Percentiles rank a stretch among this genome's conserved stretches.
phyloP scores from a whole-genome alignment of 2,329 filamentous ascomycete species.

The Harringtonia lauricola region DNA sequence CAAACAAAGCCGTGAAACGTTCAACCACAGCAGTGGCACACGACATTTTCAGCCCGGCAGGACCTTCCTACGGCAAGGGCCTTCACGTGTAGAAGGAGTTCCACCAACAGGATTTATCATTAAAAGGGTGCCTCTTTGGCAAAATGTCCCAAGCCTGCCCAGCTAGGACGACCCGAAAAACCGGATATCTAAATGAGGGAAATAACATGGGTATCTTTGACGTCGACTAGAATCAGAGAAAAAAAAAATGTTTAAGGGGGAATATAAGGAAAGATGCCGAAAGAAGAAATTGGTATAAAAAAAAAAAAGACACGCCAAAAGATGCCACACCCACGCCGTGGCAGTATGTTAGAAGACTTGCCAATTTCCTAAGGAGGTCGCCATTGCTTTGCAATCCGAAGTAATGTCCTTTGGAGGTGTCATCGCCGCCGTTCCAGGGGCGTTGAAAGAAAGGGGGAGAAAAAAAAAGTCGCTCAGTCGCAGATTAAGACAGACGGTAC shows the following conservation, averaged over 20 bases:
- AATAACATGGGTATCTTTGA: conserved; percentile 7
- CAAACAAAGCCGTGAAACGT: no score
- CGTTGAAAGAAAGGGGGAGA: no score
- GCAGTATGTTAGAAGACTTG: not conserved
- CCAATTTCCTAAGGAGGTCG: no score
- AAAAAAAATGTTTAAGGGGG: not conserved
- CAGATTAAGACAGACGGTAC: conserved; percentile 9
- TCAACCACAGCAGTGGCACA: no score
- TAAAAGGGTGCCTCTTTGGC: no score
- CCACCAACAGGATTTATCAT: no score
- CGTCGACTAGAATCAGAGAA: conserved; percentile 4
- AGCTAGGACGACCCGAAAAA: not conserved
- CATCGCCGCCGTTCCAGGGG: no score
- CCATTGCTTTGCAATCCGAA: not conserved
- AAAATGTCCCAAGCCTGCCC: not conserved
- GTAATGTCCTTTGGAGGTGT: not conserved
- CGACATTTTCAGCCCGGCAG: no score
- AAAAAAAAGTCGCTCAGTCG: no score
- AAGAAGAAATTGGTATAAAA: conserved; percentile 1
- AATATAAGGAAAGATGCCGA: conserved; percentile 8
- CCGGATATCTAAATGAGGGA: conserved; percentile 1
- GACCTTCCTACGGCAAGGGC: no score
- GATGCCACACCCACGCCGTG: not conserved
- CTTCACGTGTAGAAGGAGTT: no score
- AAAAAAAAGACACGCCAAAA: conserved; percentile 1